phyloP scores from a whole-genome alignment of 2,329 filamentous ascomycete species.

The Samsoniella hepiali region DNA sequence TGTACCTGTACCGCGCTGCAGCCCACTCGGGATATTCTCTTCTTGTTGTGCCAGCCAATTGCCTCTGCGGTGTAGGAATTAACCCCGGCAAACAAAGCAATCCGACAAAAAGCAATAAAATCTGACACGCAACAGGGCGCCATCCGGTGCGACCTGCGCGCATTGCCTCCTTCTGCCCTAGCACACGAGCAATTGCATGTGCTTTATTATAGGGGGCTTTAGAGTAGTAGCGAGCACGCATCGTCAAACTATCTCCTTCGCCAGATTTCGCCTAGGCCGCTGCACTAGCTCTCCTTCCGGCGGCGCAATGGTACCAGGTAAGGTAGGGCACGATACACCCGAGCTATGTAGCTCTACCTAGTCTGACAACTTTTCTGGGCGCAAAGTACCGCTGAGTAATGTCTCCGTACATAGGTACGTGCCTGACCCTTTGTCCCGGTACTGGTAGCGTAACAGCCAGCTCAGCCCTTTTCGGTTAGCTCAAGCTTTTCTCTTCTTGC shows the following conservation, averaged over 20 bases:
- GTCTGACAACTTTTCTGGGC: too few relatives aligned
- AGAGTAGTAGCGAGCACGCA: not conserved
- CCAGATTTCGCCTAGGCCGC: not conserved
- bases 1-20: conserved; percentile 14
- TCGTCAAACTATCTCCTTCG: not conserved
- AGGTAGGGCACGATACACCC: not conserved
- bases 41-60: not conserved
- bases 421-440: not conserved
- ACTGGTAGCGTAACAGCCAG: not conserved
- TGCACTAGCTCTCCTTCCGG: not conserved
- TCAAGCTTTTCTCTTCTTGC: conserved; percentile 1
- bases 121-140: not conserved
- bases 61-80: not conserved
- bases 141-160: not conserved
- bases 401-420: not conserved
- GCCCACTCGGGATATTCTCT: not conserved
- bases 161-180: not conserved
- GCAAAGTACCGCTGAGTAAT: not conserved
- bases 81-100: not conserved
- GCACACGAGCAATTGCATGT: conserved; percentile 9
- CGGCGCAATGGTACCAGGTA: not conserved
- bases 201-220: not conserved
- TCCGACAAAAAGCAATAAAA: not conserved
- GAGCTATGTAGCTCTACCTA: not conserved
- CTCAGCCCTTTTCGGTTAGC: not conserved